These are phyloP conservation scores for Hypoxylon intermedium DNA, from an alignment of 495 filamentous ascomycete genomes.

Conservation along the genomic window DNA sequence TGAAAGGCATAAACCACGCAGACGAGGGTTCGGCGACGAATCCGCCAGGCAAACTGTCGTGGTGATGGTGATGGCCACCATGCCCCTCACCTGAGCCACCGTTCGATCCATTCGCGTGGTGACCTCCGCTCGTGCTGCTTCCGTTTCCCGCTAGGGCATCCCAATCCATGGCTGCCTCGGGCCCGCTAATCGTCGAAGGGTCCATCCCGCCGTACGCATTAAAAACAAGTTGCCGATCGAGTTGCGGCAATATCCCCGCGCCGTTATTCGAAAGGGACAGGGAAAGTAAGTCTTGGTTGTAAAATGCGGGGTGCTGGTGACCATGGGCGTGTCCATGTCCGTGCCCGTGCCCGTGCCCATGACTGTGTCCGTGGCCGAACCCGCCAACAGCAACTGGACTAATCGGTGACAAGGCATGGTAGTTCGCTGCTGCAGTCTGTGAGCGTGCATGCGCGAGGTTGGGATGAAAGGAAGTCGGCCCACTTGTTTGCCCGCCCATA, in stretches of 20 bases:
- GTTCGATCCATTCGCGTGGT: slow-evolving; percentile 65
- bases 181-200: slow-evolving; percentile 45
- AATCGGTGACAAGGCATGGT: slow-evolving; percentile 56
- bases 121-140: slow-evolving; percentile 63
- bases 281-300: slow-evolving; percentile 54
- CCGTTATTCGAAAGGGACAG: slow-evolving; percentile 53
- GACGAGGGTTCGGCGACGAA: slow-evolving; percentile 62
- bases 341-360: slow-evolving; percentile 46
- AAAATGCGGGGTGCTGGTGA: slow-evolving; percentile 49
- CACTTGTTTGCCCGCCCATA: slow-evolving; percentile 48
- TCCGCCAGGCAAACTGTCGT: slow-evolving; percentile 36
- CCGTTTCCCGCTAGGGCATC: slow-evolving; percentile 40
- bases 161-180: slow-evolving; percentile 44
- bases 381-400: slow-evolving; percentile 51
- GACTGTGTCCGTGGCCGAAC: slow-evolving; percentile 35
- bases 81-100: slow-evolving; percentile 48
- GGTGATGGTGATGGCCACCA: slow-evolving; percentile 22
- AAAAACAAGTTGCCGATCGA: slow-evolving; percentile 81
- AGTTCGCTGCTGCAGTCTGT: slow-evolving; percentile 44
- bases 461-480: slow-evolving; percentile 49
- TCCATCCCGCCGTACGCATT: slow-evolving; percentile 75
- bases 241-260: slow-evolving; percentile 59
- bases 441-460: slow-evolving; percentile 46
- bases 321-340: slow-evolving; percentile 43
- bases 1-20: slow-evolving; percentile 96